Evolutionary conservation across 164 flowering plant species (phyloP), one percentile per base, ranked within the genome.

Genomic region (Protea cynaroides): DNA sequence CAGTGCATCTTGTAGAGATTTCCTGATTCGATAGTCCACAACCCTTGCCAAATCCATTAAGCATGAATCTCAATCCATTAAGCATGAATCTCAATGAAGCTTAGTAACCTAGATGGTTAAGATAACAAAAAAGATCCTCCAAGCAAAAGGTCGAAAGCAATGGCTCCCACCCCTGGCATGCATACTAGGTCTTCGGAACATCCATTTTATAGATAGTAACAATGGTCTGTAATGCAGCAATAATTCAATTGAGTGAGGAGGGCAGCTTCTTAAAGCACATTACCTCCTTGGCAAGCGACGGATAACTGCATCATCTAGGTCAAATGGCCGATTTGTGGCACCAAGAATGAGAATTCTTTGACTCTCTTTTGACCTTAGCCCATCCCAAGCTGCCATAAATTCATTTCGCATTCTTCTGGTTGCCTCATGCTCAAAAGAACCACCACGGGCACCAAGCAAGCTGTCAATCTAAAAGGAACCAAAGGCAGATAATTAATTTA

Each of bases 341-440:
- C 97, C 97, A 73, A 95, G 97, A 65, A 95, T 86, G 38, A 95
- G 89, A 38, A 95, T 92, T 79, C 93, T 82, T 73, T 95, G 96
- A 76, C 88, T 95, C 61, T 95, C 99, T 81, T 95, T 95, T 17
- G 99, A 63, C 79, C 97, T 83, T 78, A 95, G 75, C 53, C 99
- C 99, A 83, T 95, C 99, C 99, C 99, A 95, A 53, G 99, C 99
- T 38, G 99, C 95, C 99, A 95, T 95, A 64, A 95, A 92, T 67
- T 95, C 99, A 75, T 95, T 95, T 59, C 96, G 76, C 99, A 95
- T 95, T 81, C 97, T 84, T 82, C 99, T 84, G 36, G 99, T 95
- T 18, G 99, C 97, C 59, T 95, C 99, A 66, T 95, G 97, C 83
- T 95, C 99, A 78, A 78, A 86, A 61, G 88, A 76, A 71, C 97